These are phyloP conservation scores for Termitomyces sp. DNA, from an alignment of 768 basidiomycete genomes.

Conservation along the genomic window DNA sequence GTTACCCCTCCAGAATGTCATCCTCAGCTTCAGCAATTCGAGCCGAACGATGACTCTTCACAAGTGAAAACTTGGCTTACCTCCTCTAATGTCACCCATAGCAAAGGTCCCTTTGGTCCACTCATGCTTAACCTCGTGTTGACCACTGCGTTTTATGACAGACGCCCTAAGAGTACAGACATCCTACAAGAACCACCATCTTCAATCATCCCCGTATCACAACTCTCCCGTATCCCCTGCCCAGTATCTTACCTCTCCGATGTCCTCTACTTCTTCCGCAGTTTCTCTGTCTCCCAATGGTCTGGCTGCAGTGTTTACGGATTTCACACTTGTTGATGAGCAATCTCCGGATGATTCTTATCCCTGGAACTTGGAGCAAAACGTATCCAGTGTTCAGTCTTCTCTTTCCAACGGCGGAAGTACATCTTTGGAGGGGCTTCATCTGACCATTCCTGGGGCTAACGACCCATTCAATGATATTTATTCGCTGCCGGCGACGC, in stretches of 20 bases:
- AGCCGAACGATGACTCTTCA: background rate
- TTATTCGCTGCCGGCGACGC: background rate
- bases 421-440: background rate
- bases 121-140: background rate
- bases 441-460: background rate
- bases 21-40: background rate
- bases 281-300: conserved; percentile 6
- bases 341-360: background rate
- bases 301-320: background rate
- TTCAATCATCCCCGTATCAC: background rate
- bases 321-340: conserved; percentile 2
- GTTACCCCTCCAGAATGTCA: conserved; percentile 1
- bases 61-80: background rate
- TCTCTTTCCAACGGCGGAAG: background rate
- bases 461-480: background rate
- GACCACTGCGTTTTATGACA: background rate
- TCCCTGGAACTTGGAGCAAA: background rate
- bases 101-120: conserved; percentile 1
- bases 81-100: background rate
- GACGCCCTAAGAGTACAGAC: conserved; percentile 1
- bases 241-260: conserved; percentile 2
- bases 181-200: background rate
- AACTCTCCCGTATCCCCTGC: conserved; percentile 3
- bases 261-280: conserved; percentile 4
- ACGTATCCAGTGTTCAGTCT: background rate